Conservation (phyloP, 441 rosid species). For the Bocquillonia castaneifolia region DNA sequence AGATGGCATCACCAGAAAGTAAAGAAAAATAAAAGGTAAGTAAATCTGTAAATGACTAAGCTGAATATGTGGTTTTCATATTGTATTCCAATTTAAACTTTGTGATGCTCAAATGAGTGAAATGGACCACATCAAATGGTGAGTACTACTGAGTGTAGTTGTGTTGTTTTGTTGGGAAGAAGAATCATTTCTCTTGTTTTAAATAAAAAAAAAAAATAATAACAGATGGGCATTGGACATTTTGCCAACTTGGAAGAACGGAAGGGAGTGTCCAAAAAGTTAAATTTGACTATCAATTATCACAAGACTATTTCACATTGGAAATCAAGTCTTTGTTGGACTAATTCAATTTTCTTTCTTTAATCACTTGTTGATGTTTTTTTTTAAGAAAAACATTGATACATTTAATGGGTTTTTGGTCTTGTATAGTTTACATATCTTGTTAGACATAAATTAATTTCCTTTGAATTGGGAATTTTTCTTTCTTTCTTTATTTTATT, state of each 20-base stretch:
- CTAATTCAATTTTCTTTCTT: too few species aligned
- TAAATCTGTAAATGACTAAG: background rate
- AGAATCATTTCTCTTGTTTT: conserved; percentile 10
- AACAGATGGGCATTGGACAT: background rate
- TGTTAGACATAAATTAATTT: background rate
- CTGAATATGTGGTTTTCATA: conserved; percentile 8
- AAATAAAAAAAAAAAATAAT: background rate
- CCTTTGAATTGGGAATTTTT: background rate
- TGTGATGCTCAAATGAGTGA: conserved; percentile 16
- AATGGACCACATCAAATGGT: conserved; percentile 9
- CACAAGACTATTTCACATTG: background rate
- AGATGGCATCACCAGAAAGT: background rate
- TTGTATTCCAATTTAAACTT: background rate
- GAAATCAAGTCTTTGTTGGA: background rate
- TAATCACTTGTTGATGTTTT: background rate
- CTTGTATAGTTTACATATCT: background rate
- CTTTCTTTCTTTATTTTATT: background rate
- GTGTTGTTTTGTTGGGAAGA: conserved; percentile 17
- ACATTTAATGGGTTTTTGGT: too few species aligned
- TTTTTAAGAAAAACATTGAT: background rate
- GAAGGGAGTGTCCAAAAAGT: conserved; percentile 4
- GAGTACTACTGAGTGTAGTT: conserved; percentile 7
- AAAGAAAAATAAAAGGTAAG: background rate
- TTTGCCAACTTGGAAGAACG: conserved; percentile 11
- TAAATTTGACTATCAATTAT: background rate